phyloP scores from a whole-genome alignment of 176 grass and related monocot genomes.

The Zea luxurians region DNA sequence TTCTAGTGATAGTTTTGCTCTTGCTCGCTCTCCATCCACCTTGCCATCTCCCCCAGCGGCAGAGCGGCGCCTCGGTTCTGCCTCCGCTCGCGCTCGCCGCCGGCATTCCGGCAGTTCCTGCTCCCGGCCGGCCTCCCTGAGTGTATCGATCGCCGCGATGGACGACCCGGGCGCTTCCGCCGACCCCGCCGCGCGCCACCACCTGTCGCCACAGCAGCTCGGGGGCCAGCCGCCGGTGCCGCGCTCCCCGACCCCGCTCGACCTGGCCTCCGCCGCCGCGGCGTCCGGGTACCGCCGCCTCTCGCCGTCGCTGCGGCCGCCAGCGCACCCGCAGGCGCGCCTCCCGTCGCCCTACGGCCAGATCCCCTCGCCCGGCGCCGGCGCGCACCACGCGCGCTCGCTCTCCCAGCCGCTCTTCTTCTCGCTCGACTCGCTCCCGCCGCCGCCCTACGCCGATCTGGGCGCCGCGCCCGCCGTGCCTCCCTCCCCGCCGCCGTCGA shows the following conservation, averaged over 20 bases:
- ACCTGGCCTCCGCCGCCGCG: conserved; percentile 25
- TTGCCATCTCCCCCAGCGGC: conserved; percentile 20
- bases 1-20: conserved; percentile 23
- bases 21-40: conserved; percentile 23
- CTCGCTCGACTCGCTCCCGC: conserved; percentile 69
- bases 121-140: background rate
- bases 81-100: background rate
- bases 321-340: conserved; percentile 50
- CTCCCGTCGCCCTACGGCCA: conserved; percentile 53
- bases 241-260: conserved; percentile 52
- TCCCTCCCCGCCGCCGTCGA: conserved; percentile 51
- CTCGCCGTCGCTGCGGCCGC: conserved; percentile 46
- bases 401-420: conserved; percentile 79
- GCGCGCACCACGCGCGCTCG: conserved; percentile 61
- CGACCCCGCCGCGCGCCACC: conserved; percentile 35
- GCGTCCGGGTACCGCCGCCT: conserved; percentile 34
- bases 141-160: conserved; percentile 3
- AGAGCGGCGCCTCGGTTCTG: conserved; percentile 11
- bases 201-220: conserved; percentile 22
- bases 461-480: conserved; percentile 12
- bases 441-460: conserved; percentile 56
- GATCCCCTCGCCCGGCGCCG: conserved; percentile 49
- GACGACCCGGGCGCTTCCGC: conserved; percentile 24
- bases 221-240: conserved; percentile 39
- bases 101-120: conserved; percentile 44